A percentile compares a stretch with the other conserved stretches of the same genome.
Evolutionary conservation across 2,329 filamentous ascomycete genomes (phyloP).

Genomic region (Coniella lustricola): DNA sequence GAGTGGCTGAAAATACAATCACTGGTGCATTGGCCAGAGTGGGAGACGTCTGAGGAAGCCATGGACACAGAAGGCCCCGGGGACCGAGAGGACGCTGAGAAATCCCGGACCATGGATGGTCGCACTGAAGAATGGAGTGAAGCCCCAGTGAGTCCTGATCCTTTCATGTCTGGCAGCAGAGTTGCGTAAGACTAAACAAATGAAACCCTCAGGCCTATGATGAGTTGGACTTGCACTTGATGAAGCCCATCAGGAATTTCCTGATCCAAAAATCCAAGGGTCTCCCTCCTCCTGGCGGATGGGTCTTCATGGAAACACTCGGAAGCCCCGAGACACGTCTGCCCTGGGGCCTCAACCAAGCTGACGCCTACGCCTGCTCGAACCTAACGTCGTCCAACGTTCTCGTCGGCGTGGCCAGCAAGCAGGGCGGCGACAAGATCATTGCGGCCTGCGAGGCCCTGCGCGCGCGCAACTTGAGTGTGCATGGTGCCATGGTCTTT

Average conservation of each 20-base stretch:
- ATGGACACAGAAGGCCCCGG: no score
- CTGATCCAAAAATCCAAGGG: constrained; percentile 19
- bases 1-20: no score
- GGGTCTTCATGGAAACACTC: constrained; percentile 71
- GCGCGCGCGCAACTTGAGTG: constrained; percentile 68
- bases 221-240: not conserved
- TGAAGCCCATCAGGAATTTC: not conserved
- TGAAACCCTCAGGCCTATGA: no score
- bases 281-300: constrained; percentile 38
- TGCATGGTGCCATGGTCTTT: constrained; percentile 65
- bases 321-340: constrained; percentile 75
- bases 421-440: constrained; percentile 75
- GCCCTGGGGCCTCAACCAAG: constrained; percentile 69
- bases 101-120: no score
- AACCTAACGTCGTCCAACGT: constrained; percentile 56
- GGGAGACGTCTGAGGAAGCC: no score
- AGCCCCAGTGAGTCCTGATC: no score
- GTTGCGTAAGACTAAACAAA: no score
- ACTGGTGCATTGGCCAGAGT: no score
- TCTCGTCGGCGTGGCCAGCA: constrained; percentile 65
- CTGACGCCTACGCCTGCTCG: constrained; percentile 68
- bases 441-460: constrained; percentile 77
- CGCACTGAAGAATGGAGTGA: no score
- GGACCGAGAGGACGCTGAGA: no score
- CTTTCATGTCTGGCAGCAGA: no score